Conservation (phyloP, 495 filamentous ascomycete genomes). For the Astrocystis sublimbata region DNA sequence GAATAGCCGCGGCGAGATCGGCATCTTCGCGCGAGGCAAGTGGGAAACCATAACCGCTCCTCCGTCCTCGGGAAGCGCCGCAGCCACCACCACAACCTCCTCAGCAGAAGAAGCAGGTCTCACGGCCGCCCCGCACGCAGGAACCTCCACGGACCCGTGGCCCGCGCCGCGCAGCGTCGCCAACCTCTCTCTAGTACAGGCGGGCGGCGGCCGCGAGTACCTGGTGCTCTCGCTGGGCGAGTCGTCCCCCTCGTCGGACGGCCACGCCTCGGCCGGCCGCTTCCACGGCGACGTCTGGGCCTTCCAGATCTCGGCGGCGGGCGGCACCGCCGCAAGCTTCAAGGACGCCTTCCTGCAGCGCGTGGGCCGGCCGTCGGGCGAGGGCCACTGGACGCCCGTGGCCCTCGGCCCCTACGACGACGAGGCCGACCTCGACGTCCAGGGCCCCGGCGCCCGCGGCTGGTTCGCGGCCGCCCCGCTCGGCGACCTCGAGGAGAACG, state of each 20-base stretch:
- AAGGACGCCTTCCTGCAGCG: conserved; percentile 56
- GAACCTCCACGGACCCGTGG: conserved; percentile 34
- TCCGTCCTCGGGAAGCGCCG: conserved; percentile 24
- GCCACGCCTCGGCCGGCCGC: conserved; percentile 66
- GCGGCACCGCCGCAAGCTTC: conserved; percentile 51
- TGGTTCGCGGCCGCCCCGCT: conserved; percentile 51
- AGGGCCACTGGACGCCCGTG: conserved; percentile 54
- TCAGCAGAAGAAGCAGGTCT: conserved; percentile 30
- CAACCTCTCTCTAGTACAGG: conserved; percentile 47
- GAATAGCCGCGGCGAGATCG: conserved; percentile 39
- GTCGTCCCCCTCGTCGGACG: conserved; percentile 58
- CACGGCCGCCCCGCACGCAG: neutral
- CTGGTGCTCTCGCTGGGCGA: conserved; percentile 72
- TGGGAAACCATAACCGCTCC: conserved; percentile 41
- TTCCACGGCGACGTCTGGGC: conserved; percentile 75
- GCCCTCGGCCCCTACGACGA: conserved; percentile 44
- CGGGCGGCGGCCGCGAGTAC: conserved; percentile 56
- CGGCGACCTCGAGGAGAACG: conserved; percentile 51
- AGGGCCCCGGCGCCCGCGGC: conserved; percentile 46
- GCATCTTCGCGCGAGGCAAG: conserved; percentile 33
- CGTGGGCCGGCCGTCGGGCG: conserved; percentile 51
- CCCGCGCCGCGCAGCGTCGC: conserved; percentile 47
- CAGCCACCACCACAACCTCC: conserved; percentile 12
- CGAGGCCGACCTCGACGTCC: conserved; percentile 41
- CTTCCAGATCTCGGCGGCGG: conserved; percentile 60